Conservation (phyloP, 805 yeast genomes). For the Cephaloascus albidus region DNA sequence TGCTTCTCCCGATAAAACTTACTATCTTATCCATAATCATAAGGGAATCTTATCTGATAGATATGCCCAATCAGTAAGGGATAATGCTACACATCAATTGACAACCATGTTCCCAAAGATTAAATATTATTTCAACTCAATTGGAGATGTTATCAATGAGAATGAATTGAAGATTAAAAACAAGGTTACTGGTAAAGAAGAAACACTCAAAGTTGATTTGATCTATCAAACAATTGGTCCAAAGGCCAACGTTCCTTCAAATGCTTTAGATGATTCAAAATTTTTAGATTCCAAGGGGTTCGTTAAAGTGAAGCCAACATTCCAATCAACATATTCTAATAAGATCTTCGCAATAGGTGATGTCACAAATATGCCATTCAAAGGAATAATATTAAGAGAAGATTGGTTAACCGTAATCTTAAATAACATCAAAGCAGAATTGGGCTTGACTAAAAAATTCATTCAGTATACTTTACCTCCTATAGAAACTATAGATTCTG, state of each 20-base stretch:
- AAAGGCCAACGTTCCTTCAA: constrained; percentile 5
- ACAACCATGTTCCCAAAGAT: background rate
- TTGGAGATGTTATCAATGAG: background rate
- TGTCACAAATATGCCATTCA: constrained; percentile 11
- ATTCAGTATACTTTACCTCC: constrained; percentile 1
- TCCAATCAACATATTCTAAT: constrained; percentile 8
- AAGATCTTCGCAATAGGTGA: constrained; percentile 23
- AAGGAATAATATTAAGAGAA: constrained; percentile 8
- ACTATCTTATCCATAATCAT: constrained; percentile 12
- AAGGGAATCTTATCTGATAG: constrained; percentile 4
- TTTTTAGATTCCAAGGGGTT: background rate
- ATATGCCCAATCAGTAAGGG: constrained; percentile 2
- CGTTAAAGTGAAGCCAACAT: constrained; percentile 8
- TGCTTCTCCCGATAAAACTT: constrained; percentile 10
- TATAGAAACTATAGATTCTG: constrained; percentile 1
- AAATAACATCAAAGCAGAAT: constrained; percentile 7
- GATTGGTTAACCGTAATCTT: constrained; percentile 7
- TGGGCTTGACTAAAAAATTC: background rate
- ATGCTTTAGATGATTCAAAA: background rate
- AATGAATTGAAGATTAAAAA: background rate
- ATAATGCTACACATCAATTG: constrained; percentile 1
- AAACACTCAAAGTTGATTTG: background rate
- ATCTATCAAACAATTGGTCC: constrained; percentile 3
- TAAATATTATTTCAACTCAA: background rate
- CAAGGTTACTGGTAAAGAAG: background rate